phyloP scores from a whole-genome alignment of 768 basidiomycete genomes.

The Rhodotorula toruloides region DNA sequence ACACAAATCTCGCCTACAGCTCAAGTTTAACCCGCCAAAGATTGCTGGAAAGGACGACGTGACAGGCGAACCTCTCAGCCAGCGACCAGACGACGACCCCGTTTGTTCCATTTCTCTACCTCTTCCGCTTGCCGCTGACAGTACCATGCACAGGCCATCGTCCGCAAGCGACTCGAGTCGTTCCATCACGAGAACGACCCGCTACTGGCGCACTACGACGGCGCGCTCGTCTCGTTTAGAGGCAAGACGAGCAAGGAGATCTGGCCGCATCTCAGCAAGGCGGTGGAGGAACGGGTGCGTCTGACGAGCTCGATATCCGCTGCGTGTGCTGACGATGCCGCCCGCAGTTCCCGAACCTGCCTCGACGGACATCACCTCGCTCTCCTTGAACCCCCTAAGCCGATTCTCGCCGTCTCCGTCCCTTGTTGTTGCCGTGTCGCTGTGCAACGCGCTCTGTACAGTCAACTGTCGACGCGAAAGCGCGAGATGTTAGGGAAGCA shows the following conservation, averaged over 20 bases:
- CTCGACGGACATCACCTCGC: too few relatives aligned
- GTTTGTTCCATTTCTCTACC: slow-evolving; percentile 50
- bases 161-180: slow-evolving; percentile 65
- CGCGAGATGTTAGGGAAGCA: too few relatives aligned
- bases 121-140: slow-evolving; percentile 7
- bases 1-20: neutral
- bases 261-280: slow-evolving; percentile 72
- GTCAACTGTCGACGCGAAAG: too few relatives aligned
- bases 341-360: slow-evolving; percentile 1
- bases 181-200: slow-evolving; percentile 79
- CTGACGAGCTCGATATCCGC: neutral
- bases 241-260: slow-evolving; percentile 82
- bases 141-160: slow-evolving; percentile 58
- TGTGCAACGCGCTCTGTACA: too few relatives aligned
- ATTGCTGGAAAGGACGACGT: slow-evolving; percentile 73
- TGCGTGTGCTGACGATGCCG: too few relatives aligned
- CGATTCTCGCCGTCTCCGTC: too few relatives aligned
- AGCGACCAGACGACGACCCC: slow-evolving; percentile 81
- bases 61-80: slow-evolving; percentile 81
- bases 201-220: slow-evolving; percentile 65
- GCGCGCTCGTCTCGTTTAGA: slow-evolving; percentile 55
- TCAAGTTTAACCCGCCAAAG: slow-evolving; percentile 74
- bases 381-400: too few relatives aligned
- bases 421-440: too few relatives aligned
- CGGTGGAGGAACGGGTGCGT: slow-evolving; percentile 47